Conservation (phyloP, 176 grass and related monocot genomes). For the Rhynchospora pubera region DNA sequence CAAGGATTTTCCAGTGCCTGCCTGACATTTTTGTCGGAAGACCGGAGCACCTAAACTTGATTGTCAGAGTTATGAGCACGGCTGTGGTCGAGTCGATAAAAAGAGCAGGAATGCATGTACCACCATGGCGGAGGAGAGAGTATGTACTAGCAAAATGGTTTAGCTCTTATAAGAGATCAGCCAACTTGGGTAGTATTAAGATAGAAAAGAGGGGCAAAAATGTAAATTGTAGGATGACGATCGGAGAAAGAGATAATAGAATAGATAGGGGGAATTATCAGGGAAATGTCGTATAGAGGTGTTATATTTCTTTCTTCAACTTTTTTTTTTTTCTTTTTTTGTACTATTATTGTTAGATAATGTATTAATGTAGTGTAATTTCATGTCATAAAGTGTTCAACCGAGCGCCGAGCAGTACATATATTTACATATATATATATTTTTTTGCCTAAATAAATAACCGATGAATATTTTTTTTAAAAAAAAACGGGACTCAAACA, state of each 20-base stretch:
- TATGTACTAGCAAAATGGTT: constrained; percentile 85
- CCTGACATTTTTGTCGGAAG: constrained; percentile 39
- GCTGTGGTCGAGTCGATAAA: constrained; percentile 59
- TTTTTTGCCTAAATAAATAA: no score
- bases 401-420: no score
- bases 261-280: neutral
- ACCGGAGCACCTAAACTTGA: constrained; percentile 27
- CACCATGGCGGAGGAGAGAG: constrained; percentile 57
- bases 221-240: constrained; percentile 9
- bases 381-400: neutral
- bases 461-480: no score
- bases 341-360: neutral
- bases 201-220: constrained; percentile 1
- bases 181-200: neutral
- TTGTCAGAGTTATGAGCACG: constrained; percentile 57
- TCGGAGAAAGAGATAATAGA: neutral
- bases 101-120: constrained; percentile 55
- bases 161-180: constrained; percentile 19
- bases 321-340: neutral
- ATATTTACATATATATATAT: no score
- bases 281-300: neutral
- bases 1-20: constrained; percentile 29
- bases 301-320: neutral
- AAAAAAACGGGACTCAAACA: no score
- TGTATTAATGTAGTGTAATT: neutral